Evolutionary conservation across 2,329 filamentous ascomycete genomes (phyloP).

Genomic region (Stachybotrys elegans): DNA sequence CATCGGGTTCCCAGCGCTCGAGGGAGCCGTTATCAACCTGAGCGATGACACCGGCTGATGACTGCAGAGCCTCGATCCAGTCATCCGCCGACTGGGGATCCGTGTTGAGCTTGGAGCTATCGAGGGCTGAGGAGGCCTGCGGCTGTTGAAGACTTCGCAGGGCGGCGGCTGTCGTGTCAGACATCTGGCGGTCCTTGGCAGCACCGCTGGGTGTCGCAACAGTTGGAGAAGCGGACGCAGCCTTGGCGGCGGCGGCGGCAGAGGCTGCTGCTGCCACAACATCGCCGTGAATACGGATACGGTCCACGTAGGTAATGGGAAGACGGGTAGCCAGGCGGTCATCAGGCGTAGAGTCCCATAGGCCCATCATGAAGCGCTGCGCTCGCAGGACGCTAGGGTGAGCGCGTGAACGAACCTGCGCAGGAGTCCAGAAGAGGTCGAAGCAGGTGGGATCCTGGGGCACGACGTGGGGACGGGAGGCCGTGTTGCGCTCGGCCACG

Average conservation of each 20-base stretch:
- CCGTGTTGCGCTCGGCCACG: constrained; percentile 4
- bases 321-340: constrained; percentile 56
- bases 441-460: constrained; percentile 59
- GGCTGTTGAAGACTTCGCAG: not conserved
- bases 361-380: constrained; percentile 60
- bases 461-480: constrained; percentile 16
- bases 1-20: constrained; percentile 66
- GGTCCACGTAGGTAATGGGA: constrained; percentile 64
- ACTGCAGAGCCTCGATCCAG: constrained; percentile 34
- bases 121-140: constrained; percentile 1
- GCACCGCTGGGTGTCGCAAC: constrained; percentile 18
- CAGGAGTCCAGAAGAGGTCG: constrained; percentile 69
- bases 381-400: constrained; percentile 59
- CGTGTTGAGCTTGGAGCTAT: not conserved
- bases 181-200: constrained; percentile 14
- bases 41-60: constrained; percentile 50
- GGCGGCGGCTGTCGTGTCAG: constrained; percentile 2
- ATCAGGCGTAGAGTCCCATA: constrained; percentile 55
- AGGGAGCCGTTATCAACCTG: constrained; percentile 68
- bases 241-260: not conserved
- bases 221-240: constrained; percentile 10
- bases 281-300: constrained; percentile 60
- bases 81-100: constrained; percentile 27
- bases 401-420: constrained; percentile 62
- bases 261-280: constrained; percentile 7